Percentiles rank a stretch among this genome's conserved stretches.
Conservation (phyloP, 2,329 filamentous ascomycete species). For the Stagonosporopsis vannaccii region DNA sequence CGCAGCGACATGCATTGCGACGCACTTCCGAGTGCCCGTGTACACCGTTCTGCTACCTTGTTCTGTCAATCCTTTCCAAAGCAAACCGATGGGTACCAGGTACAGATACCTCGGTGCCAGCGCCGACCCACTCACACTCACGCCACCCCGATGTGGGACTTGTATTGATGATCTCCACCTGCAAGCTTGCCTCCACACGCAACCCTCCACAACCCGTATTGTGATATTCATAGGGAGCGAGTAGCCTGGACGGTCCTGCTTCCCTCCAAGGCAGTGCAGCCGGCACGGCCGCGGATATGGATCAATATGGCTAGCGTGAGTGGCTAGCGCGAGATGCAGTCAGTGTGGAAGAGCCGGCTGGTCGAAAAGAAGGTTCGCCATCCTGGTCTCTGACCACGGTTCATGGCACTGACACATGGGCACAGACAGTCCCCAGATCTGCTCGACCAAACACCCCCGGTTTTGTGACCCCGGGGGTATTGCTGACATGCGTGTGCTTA, state of each 20-base stretch:
- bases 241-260: constrained; percentile 3
- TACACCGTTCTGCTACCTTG: constrained; percentile 5
- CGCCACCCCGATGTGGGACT: constrained; percentile 7
- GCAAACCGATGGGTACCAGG: constrained; percentile 1
- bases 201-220: constrained; percentile 6
- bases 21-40: background rate
- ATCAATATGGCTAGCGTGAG: background rate
- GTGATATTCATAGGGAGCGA: background rate
- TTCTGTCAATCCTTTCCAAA: constrained; percentile 2
- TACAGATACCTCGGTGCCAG: constrained; percentile 5
- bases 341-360: background rate
- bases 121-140: constrained; percentile 12
- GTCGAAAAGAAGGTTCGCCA: background rate
- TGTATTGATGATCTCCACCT: constrained; percentile 5
- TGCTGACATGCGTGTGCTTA: background rate
- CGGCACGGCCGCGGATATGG: constrained; percentile 11
- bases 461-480: background rate
- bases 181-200: background rate
- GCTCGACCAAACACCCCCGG: constrained; percentile 14
- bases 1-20: constrained; percentile 9
- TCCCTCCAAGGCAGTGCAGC: constrained; percentile 9
- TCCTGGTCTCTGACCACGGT: background rate
- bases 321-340: background rate
- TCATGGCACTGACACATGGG: background rate
- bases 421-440: constrained; percentile 14